phyloP scores from a whole-genome alignment of 176 grass and related monocot genomes.

The Tillandsia fasciculata region DNA sequence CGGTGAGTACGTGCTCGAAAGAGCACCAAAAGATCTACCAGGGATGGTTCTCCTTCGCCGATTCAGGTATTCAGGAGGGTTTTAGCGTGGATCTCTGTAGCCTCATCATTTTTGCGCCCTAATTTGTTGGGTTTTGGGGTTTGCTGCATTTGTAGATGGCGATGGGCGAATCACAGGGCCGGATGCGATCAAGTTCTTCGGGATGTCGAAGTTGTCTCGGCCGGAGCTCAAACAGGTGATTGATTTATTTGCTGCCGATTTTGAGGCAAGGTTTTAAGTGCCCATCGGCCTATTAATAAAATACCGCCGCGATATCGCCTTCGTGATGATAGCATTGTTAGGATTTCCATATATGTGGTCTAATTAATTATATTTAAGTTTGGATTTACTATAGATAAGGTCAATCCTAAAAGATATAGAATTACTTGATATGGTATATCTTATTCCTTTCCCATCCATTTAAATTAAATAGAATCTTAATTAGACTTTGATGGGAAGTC shows the following conservation, averaged over 20 bases:
- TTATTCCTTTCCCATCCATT: no score
- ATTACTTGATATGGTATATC: no score
- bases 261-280: not conserved
- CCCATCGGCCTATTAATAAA: no score
- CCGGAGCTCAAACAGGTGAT: conserved; percentile 69
- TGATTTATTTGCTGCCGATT: not conserved
- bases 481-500: no score
- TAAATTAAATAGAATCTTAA: no score
- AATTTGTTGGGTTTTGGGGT: not conserved
- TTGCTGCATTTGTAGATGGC: conserved; percentile 27
- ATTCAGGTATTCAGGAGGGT: conserved; percentile 24
- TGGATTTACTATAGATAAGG: no score
- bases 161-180: conserved; percentile 71
- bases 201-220: conserved; percentile 75
- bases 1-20: conserved; percentile 28
- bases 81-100: not conserved
- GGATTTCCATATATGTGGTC: no score
- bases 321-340: no score
- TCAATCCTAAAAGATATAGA: no score
- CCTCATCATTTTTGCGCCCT: not conserved
- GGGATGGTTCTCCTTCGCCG: conserved; percentile 52
- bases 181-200: conserved; percentile 85
- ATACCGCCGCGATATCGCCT: no score
- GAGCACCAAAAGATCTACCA: conserved; percentile 45
- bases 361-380: no score